These are phyloP conservation scores for Plantago rigida DNA, from an alignment of 305 asterid genomes.

Conservation along the genomic window DNA sequence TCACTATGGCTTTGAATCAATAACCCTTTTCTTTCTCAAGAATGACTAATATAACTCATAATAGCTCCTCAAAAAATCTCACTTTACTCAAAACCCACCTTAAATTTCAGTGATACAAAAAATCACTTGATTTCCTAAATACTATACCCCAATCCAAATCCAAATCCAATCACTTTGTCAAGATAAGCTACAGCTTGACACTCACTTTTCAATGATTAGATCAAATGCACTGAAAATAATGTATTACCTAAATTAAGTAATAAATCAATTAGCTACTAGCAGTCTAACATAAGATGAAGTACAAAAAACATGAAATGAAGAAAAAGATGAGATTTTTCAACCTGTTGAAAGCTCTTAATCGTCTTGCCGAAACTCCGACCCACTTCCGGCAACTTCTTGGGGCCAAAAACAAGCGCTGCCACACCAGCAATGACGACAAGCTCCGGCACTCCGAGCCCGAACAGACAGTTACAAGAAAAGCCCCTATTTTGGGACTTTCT, in stretches of 20 bases:
- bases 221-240: neutral
- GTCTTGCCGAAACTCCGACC: constrained; percentile 84
- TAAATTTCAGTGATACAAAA: neutral
- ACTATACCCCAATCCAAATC: neutral
- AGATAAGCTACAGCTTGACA: neutral
- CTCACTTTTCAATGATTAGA: neutral
- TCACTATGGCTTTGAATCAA: neutral
- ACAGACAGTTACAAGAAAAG: constrained; percentile 56
- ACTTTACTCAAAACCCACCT: constrained; percentile 1
- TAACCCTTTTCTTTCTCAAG: neutral
- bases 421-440: constrained; percentile 82
- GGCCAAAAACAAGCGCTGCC: constrained; percentile 72
- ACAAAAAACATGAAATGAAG: neutral
- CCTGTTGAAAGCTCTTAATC: constrained; percentile 90
- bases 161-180: neutral
- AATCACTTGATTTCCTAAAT: neutral
- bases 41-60: neutral
- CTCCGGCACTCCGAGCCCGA: constrained; percentile 93
- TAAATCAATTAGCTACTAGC: neutral
- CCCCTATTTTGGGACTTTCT: constrained; percentile 32
- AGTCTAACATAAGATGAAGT: neutral
- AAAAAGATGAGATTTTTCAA: neutral
- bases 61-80: neutral
- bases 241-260: neutral
- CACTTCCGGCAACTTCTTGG: constrained; percentile 74